These are phyloP conservation scores for Taxillus chinensis DNA, from an alignment of 164 flowering plant genomes.

Conservation along the genomic window DNA sequence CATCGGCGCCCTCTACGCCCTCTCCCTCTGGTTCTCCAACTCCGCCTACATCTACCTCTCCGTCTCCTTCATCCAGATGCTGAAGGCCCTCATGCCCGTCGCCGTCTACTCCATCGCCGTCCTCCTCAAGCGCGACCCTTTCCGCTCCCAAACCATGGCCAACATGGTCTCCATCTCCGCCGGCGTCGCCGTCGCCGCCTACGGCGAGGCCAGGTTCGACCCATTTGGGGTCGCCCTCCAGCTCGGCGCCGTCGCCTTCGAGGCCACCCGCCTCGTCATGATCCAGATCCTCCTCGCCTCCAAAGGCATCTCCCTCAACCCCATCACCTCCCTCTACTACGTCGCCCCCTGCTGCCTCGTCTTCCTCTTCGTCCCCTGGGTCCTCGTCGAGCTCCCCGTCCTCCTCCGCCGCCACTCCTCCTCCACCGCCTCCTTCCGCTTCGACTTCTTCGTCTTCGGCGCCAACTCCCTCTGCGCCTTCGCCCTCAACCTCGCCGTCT, in stretches of 20 bases:
- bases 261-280: slow-evolving; percentile 39
- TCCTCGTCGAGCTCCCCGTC: slow-evolving; percentile 30
- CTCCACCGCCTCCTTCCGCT: slow-evolving; percentile 22
- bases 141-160: slow-evolving; percentile 28
- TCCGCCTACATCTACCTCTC: slow-evolving; percentile 47
- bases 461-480: slow-evolving; percentile 43
- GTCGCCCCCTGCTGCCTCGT: slow-evolving; percentile 45
- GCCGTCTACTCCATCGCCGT: slow-evolving; percentile 45
- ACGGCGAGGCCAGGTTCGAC: slow-evolving; percentile 44
- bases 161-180: slow-evolving; percentile 43
- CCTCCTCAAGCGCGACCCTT: slow-evolving; percentile 25
- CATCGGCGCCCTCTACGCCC: slow-evolving; percentile 40
- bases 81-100: slow-evolving; percentile 48
- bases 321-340: slow-evolving; percentile 39
- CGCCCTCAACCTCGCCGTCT: slow-evolving; percentile 41
- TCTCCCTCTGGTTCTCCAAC: slow-evolving; percentile 45
- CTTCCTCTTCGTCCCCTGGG: slow-evolving; percentile 36
- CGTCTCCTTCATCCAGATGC: slow-evolving; percentile 47
- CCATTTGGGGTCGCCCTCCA: slow-evolving; percentile 35
- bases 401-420: neutral
- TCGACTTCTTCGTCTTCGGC: slow-evolving; percentile 36
- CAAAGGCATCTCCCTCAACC: slow-evolving; percentile 37
- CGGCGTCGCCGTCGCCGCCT: slow-evolving; percentile 44
- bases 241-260: slow-evolving; percentile 41
- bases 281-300: slow-evolving; percentile 37